These are phyloP conservation scores for Dendrobium officinale DNA, from an alignment of 106 monocot genomes.

Conservation along the genomic window DNA sequence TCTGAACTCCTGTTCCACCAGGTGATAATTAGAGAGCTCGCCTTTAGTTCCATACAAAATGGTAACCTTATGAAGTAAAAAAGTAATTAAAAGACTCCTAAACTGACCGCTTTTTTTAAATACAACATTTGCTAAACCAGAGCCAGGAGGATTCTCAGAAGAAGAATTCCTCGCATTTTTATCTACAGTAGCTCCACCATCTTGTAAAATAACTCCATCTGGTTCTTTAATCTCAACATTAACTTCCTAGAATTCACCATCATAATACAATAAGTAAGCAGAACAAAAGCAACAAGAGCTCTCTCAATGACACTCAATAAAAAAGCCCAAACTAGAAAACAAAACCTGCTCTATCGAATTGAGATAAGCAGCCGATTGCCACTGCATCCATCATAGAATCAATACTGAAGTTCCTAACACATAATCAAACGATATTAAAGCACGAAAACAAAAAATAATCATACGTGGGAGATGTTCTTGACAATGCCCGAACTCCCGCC, in stretches of 20 bases:
- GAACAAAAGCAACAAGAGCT: background rate
- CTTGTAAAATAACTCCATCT: background rate
- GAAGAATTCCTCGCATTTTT: background rate
- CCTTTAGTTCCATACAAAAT: background rate
- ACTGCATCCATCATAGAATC: conserved; percentile 6
- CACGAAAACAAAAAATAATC: background rate
- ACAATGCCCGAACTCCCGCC: conserved; percentile 1
- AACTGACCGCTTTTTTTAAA: background rate
- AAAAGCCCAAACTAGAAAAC: background rate
- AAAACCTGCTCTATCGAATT: conserved; percentile 9
- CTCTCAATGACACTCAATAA: background rate
- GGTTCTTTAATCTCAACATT: conserved; percentile 5
- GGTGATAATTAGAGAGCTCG: background rate
- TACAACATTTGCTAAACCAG: background rate
- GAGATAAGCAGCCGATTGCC: conserved; percentile 7
- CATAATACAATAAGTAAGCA: background rate
- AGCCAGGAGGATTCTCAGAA: background rate
- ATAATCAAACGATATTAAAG: background rate
- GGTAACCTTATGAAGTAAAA: background rate
- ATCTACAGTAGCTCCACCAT: background rate
- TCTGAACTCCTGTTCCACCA: background rate
- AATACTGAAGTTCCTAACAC: background rate
- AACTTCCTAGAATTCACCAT: background rate
- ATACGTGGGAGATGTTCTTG: conserved; percentile 5
- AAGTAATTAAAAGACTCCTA: background rate